These are phyloP conservation scores for Claviceps citrina DNA, from an alignment of 2,329 filamentous ascomycete genomes.

Conservation along the genomic window DNA sequence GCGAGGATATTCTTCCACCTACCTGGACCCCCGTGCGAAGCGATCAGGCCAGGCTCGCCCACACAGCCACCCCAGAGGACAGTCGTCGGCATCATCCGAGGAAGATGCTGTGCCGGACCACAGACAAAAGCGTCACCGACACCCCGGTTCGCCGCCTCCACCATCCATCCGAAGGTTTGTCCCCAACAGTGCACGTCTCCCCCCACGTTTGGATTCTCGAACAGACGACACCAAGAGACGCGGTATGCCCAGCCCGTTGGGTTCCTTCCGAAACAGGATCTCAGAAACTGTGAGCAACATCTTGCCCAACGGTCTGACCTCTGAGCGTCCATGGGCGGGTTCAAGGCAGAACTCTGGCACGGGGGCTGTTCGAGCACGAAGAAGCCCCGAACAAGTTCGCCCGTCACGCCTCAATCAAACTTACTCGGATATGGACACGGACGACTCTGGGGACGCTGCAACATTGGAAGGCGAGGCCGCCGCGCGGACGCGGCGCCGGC, in stretches of 20 bases:
- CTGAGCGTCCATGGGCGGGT: slow-evolving; percentile 22
- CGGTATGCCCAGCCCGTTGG: slow-evolving; percentile 22
- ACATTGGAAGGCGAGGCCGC: slow-evolving; percentile 20
- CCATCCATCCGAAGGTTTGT: slow-evolving; percentile 20
- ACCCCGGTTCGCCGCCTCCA: slow-evolving; percentile 15
- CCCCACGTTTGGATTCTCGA: slow-evolving; percentile 20
- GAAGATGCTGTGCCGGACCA: slow-evolving; percentile 15
- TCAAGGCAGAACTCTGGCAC: slow-evolving; percentile 19
- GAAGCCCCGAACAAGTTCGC: slow-evolving; percentile 25
- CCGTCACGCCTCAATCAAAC: slow-evolving; percentile 25
- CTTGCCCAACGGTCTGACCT: slow-evolving; percentile 21
- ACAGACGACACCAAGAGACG: slow-evolving; percentile 23
- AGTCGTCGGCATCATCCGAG: slow-evolving; percentile 27
- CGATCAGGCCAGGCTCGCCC: slow-evolving; percentile 22
- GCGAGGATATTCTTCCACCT: slow-evolving; percentile 14
- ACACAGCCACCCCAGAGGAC: slow-evolving; percentile 34
- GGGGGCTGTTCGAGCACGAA: slow-evolving; percentile 18
- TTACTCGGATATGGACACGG: slow-evolving; percentile 26
- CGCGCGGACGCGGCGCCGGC: slow-evolving; percentile 11
- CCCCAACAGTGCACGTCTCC: slow-evolving; percentile 15
- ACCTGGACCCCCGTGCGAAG: slow-evolving; percentile 21
- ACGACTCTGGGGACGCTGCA: slow-evolving; percentile 20
- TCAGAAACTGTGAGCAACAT: slow-evolving; percentile 30
- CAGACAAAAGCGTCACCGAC: slow-evolving; percentile 12
- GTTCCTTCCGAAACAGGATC: slow-evolving; percentile 27